These are phyloP conservation scores for Sporothrix luriei DNA, from an alignment of 2,329 filamentous ascomycete species.

Conservation along the genomic window DNA sequence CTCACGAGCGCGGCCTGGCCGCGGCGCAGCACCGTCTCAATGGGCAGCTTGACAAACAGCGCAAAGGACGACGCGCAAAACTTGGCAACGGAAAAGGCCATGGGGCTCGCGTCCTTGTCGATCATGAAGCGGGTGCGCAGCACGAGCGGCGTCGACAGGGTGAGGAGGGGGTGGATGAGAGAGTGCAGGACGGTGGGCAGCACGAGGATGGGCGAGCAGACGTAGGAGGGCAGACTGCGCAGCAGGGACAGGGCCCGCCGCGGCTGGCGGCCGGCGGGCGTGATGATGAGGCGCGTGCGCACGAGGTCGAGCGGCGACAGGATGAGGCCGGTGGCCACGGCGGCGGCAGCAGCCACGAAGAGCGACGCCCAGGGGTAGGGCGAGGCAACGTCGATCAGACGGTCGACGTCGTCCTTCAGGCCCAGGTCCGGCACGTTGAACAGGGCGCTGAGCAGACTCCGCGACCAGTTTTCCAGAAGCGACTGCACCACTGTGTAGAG, in stretches of 20 bases:
- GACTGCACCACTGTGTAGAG: constrained; percentile 85
- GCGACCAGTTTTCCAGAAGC: constrained; percentile 87
- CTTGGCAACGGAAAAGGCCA: constrained; percentile 77
- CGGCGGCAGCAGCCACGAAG: constrained; percentile 66
- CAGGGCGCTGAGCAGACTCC: constrained; percentile 85
- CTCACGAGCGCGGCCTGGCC: constrained; percentile 77
- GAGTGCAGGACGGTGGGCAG: constrained; percentile 87
- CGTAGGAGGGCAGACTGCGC: constrained; percentile 74
- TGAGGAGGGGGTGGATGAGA: constrained; percentile 79
- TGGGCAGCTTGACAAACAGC: constrained; percentile 80
- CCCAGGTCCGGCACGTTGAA: constrained; percentile 86
- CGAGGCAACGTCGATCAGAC: constrained; percentile 70
- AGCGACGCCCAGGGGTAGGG: constrained; percentile 82
- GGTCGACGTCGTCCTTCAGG: constrained; percentile 73
- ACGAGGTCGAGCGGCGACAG: constrained; percentile 88
- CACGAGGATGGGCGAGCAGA: constrained; percentile 70
- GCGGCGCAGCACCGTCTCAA: constrained; percentile 88
- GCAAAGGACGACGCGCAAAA: constrained; percentile 80
- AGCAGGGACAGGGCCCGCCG: constrained; percentile 78
- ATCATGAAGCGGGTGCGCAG: constrained; percentile 83
- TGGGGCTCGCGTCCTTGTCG: constrained; percentile 78
- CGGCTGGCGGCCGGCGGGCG: constrained; percentile 71
- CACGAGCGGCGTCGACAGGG: constrained; percentile 79
- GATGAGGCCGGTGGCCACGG: constrained; percentile 73
- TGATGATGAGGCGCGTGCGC: constrained; percentile 84